Base-by-base conservation (phyloP, 1,139 yeast genomes). In the Pichia inconspicua region DNA sequence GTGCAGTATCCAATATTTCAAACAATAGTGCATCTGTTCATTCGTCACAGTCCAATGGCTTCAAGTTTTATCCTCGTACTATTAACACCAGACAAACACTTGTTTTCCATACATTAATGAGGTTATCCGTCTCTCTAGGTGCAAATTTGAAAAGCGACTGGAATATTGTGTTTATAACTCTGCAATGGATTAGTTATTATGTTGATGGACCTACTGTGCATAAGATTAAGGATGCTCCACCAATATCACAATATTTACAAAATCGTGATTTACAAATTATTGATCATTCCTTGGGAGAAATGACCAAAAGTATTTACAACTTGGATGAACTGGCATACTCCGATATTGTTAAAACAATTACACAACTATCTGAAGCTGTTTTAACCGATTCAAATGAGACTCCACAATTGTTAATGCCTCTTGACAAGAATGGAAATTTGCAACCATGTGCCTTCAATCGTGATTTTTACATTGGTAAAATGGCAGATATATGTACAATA, bases 61-160 rank as follows among this genome's bases (percentile, higher is more conserved):
- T 43, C 6, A 53, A 57, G 6, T 56, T 70, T 25, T 72, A 70
- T 46, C 65, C 77, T 5, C 68, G 82, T 53, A 69, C 61, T 42
- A 68, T 82, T 48, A 79, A 79, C 54, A 66, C 84, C 0, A 70
- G 94, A 47, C 84, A 88, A 59, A 73, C 84, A 3, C 72, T 82
- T n/a, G 81, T 95, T 57, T 77, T 87, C 42, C 71, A 96, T 44
- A 96, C 96, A 0, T 65, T 90, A 42, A 69, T 82, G 3, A 84
- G 87, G 53, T 69, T 92, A 43, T 90, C 92, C 0, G 73, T 82
- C 3, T 84, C 96, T 0, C 66, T 90, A 28, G 97, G 96, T 0
- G 76, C 90, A 0, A 75, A 81, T 0, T 70, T 90, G 22, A 75
- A 75, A 9, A 62, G 67, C 1, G 78, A 87, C 30, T 92, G 97